A percentile compares a stretch with the other conserved stretches of the same genome.
phyloP scores from a whole-genome alignment of 805 yeast genomes.

The Candida manassasensis region DNA sequence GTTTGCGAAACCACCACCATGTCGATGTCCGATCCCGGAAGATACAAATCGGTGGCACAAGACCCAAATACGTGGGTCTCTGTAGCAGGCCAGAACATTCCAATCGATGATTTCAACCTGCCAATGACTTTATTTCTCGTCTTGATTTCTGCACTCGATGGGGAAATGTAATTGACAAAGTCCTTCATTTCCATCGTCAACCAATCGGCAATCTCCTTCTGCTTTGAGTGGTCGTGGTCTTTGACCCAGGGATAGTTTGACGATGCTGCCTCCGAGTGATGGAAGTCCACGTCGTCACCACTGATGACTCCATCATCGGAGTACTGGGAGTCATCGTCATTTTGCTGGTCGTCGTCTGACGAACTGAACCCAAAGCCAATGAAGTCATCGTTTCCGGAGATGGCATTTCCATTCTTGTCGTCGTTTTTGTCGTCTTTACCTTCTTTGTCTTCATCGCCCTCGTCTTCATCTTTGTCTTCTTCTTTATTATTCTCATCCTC shows the following conservation, averaged over 20 bases:
- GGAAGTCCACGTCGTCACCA: conserved; percentile 31
- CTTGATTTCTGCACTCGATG: conserved; percentile 67
- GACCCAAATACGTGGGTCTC: conserved; percentile 89
- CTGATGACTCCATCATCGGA: conserved; percentile 32
- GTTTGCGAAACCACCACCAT: conserved; percentile 72
- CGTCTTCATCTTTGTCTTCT: conserved; percentile 7
- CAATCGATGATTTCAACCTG: conserved; percentile 49
- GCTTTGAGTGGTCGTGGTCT: conserved; percentile 71
- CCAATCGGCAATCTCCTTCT: conserved; percentile 81
- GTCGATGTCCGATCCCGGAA: conserved; percentile 95
- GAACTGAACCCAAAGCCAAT: conserved; percentile 52
- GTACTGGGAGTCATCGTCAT: conserved; percentile 16
- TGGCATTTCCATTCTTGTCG: conserved; percentile 8
- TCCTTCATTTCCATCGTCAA: conserved; percentile 79
- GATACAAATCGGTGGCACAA: conserved; percentile 84
- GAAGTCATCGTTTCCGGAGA: conserved; percentile 46
- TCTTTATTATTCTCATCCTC: conserved; percentile 14
- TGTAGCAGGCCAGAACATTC: conserved; percentile 69
- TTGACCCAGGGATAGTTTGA: conserved; percentile 68
- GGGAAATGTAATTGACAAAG: conserved; percentile 81
- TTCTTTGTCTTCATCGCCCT: conserved; percentile 21
- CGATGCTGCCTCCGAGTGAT: conserved; percentile 19
- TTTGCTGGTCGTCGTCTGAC: conserved; percentile 33
- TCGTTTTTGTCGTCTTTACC: conserved; percentile 14
- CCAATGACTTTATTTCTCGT: conserved; percentile 63